Base-by-base conservation (phyloP, 2,329 filamentous ascomycete genomes). In the Raffaelea ambrosiae region DNA sequence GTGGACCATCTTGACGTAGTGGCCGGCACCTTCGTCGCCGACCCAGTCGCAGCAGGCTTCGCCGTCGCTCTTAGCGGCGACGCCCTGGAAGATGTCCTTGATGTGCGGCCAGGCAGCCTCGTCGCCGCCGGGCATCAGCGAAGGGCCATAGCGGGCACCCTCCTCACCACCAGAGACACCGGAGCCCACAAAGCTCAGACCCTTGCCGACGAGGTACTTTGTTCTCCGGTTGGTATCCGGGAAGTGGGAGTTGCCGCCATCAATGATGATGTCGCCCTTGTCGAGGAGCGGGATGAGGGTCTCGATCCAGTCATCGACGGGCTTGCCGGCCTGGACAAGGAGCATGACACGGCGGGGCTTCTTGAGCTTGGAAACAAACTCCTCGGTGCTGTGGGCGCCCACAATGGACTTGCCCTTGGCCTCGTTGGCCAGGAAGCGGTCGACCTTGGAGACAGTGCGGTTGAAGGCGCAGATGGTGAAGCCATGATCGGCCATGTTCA, bases 1-100 rank as follows among this genome's bases (percentile, higher is more conserved):
- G 85, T 98, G 93, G 55, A 98, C 93, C 93, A 98, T 98, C 87
- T 98, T 98, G 78, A 98, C 91, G 79, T 96, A 98, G 84, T 98
- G 93, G 62, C 93, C 93, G 73, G 93, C 88, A 82, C 93, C 93
- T 72, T 97, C 89, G 73, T 97, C 93, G 76, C 93, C 93, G 62
- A 98, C 93, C 93, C 93, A 98, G 73, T 98, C 93, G 67, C 93
- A 98, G 83, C 93, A 98, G 57, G 93, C 75, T 80, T 98, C 93
- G 63, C 84, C 84, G 64, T 96, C 91, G 70, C 87, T 94, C 83
- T 98, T 97, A 70, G 93, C 93, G 55, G 93, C 81, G 67, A 98
- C 95, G 76, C 82, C 82, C 77, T 98, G 93, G 80, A 98, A 95
- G 65, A 98, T 87, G 63, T 97, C 90, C 83, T 98, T 97, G 77